Conservation (phyloP, 192 early-diverging fungal species). For the Gryganskiella cystojenkinii region DNA sequence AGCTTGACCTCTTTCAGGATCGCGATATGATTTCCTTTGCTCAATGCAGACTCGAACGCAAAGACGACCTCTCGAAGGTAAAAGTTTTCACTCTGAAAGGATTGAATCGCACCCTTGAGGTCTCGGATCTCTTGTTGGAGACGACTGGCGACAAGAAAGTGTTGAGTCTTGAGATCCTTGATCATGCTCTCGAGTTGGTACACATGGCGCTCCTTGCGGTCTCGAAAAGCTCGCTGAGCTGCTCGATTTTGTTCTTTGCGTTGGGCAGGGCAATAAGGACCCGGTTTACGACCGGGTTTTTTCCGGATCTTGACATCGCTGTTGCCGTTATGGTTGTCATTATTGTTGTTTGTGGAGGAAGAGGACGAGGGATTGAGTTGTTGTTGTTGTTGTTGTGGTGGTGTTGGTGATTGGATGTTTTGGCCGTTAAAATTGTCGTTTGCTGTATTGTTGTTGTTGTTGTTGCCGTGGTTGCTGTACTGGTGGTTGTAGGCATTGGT, state of each 20-base stretch:
- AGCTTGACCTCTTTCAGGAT: constrained; percentile 45
- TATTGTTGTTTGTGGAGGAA: too few relatives aligned
- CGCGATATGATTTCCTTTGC: constrained; percentile 29
- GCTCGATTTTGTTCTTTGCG: constrained; percentile 88
- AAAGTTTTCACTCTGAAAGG: constrained; percentile 54
- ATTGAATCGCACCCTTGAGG: constrained; percentile 36
- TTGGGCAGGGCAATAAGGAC: constrained; percentile 60
- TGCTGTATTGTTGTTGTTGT: not conserved
- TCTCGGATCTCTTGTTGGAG: constrained; percentile 50
- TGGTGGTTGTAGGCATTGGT: not conserved
- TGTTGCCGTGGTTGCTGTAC: not conserved
- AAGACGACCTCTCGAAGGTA: constrained; percentile 59
- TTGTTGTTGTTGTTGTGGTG: constrained; percentile 8
- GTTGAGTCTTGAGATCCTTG: constrained; percentile 69
- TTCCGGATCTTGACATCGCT: constrained; percentile 14
- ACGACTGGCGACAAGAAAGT: constrained; percentile 51
- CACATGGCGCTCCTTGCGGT: constrained; percentile 84
- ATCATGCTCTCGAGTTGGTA: constrained; percentile 80
- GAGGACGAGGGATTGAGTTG: too few relatives aligned
- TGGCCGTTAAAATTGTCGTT: not conserved
- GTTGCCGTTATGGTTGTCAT: constrained; percentile 4
- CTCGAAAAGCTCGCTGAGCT: constrained; percentile 89
- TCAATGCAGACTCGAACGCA: constrained; percentile 55
- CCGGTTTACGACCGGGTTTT: constrained; percentile 62
- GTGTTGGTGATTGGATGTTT: not conserved